Conservation (phyloP, 2,329 filamentous ascomycete species). For the Colletotrichum kahawae region DNA sequence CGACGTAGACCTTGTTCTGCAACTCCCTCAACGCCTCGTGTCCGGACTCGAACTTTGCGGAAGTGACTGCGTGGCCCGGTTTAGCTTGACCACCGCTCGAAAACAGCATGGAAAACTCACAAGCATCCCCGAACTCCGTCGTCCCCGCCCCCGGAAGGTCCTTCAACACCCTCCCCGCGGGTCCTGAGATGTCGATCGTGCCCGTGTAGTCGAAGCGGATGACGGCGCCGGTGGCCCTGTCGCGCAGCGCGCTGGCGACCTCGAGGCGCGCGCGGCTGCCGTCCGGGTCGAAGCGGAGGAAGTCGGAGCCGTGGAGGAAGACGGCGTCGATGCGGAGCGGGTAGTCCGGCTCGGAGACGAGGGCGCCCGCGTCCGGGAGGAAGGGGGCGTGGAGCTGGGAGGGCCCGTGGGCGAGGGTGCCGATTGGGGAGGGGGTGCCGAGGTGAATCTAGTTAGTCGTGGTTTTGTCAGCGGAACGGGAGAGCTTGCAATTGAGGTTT, state of each 20-base stretch:
- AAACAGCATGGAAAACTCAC: constrained; percentile 31
- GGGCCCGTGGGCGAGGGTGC: constrained; percentile 31
- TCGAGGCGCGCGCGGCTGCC: constrained; percentile 42
- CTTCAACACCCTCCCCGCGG: constrained; percentile 36
- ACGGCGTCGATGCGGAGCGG: constrained; percentile 38
- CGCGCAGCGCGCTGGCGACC: constrained; percentile 38
- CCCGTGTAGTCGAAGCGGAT: constrained; percentile 44
- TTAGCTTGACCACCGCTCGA: background rate
- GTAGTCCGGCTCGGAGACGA: constrained; percentile 41
- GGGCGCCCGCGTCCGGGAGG: constrained; percentile 31
- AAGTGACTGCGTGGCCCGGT: constrained; percentile 33
- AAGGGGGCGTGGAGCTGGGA: constrained; percentile 39
- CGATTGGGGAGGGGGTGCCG: constrained; percentile 27
- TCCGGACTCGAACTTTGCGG: constrained; percentile 43
- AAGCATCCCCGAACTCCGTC: constrained; percentile 42
- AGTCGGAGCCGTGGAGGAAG: constrained; percentile 44
- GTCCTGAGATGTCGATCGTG: constrained; percentile 37
- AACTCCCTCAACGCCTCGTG: constrained; percentile 36
- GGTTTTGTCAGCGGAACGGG: background rate
- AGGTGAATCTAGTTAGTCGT: constrained; percentile 33
- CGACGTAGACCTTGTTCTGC: constrained; percentile 45
- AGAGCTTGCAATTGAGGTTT: background rate
- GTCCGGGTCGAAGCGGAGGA: constrained; percentile 41
- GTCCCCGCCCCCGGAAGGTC: constrained; percentile 37
- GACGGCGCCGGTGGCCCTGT: constrained; percentile 33